These are phyloP conservation scores for Aspergillus bombycis DNA, from an alignment of 2,329 filamentous ascomycete genomes.

Conservation along the genomic window DNA sequence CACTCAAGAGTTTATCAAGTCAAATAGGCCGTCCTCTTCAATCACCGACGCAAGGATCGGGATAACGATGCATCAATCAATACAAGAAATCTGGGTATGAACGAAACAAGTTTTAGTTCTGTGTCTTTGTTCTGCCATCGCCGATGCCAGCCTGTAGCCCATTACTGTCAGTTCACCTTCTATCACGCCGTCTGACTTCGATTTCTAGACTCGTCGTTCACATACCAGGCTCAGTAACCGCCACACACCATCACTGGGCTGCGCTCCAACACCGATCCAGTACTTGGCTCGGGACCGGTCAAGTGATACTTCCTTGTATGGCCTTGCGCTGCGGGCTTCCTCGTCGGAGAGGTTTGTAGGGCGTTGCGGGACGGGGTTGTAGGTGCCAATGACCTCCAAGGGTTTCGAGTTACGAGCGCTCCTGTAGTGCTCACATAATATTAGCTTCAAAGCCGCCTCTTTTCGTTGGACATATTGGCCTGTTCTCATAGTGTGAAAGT, in stretches of 20 bases:
- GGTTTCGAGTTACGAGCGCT: constrained; percentile 86
- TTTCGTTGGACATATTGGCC: not conserved
- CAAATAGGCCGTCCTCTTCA: constrained; percentile 4
- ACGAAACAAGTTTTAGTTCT: constrained; percentile 14
- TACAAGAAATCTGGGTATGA: constrained; percentile 10
- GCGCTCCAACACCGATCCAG: constrained; percentile 95
- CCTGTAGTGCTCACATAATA: constrained; percentile 47
- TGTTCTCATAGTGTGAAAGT: not conserved
- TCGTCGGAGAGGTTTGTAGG: constrained; percentile 54
- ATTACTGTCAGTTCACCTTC: constrained; percentile 2
- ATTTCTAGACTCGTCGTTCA: constrained; percentile 7
- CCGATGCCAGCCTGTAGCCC: constrained; percentile 37
- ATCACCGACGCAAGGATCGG: not conserved
- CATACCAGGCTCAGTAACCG: constrained; percentile 78
- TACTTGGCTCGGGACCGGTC: constrained; percentile 82
- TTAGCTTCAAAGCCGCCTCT: not conserved
- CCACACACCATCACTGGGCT: constrained; percentile 90
- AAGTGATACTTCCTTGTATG: constrained; percentile 89
- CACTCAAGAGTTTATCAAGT: constrained; percentile 9
- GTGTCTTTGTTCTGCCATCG: constrained; percentile 30
- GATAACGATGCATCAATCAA: not conserved
- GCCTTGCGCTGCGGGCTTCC: constrained; percentile 57
- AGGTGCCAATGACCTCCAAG: constrained; percentile 83
- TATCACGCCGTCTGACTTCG: not conserved
- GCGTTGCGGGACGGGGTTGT: constrained; percentile 62